These are phyloP conservation scores for Dorcoceras hygrometricum DNA, from an alignment of 257 asterid species.

Conservation along the genomic window DNA sequence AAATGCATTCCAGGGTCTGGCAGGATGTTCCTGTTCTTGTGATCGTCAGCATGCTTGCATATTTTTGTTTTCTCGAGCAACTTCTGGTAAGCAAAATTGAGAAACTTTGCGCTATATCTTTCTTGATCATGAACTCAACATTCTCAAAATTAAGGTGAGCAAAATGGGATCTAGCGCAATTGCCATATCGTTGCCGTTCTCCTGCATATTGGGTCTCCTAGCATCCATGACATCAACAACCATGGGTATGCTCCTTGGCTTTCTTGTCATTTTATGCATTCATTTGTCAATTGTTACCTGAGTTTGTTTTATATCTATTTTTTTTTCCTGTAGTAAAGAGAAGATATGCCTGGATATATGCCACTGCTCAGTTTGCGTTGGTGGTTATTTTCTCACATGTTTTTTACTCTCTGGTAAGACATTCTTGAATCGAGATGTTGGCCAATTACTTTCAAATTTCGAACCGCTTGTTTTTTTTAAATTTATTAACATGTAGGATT, in stretches of 20 bases:
- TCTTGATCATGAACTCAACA: background rate
- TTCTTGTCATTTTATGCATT: slow-evolving; percentile 8
- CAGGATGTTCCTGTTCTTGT: slow-evolving; percentile 94
- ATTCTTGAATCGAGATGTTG: background rate
- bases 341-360: slow-evolving; percentile 83
- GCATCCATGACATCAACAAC: slow-evolving; percentile 96
- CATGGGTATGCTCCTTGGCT: slow-evolving; percentile 57
- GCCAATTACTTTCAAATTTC: background rate
- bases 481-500: background rate
- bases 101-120: background rate
- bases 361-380: slow-evolving; percentile 64
- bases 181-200: slow-evolving; percentile 87
- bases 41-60: slow-evolving; percentile 90
- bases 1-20: slow-evolving; percentile 65
- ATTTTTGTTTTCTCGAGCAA: slow-evolving; percentile 94
- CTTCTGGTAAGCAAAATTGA: slow-evolving; percentile 62
- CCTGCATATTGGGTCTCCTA: slow-evolving; percentile 93
- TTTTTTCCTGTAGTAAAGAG: slow-evolving; percentile 46
- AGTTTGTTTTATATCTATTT: slow-evolving; percentile 13
- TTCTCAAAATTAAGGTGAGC: slow-evolving; percentile 39
- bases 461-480: background rate
- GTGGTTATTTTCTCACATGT: slow-evolving; percentile 80
- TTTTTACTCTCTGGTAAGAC: slow-evolving; percentile 78
- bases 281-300: slow-evolving; percentile 1
- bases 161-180: slow-evolving; percentile 88